phyloP scores from a whole-genome alignment of 2,329 filamentous ascomycete genomes.

The Colletotrichum endophyticum region DNA sequence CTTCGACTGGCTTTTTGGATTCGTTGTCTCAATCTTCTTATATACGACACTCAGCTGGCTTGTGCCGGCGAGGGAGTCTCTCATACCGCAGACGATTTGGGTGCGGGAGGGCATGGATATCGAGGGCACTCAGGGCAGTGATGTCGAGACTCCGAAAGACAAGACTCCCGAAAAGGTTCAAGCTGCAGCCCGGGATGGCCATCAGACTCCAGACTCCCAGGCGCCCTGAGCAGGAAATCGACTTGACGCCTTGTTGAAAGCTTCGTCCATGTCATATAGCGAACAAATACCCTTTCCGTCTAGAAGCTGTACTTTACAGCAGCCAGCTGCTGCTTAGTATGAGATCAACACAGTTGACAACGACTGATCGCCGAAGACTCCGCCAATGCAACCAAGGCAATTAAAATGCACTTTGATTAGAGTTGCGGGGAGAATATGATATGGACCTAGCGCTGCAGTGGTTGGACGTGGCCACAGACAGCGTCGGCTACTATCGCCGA shows the following conservation, averaged over 20 bases:
- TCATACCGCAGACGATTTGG: slow-evolving; percentile 14
- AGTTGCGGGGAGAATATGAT: neutral
- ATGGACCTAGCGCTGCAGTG: neutral
- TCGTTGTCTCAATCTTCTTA: slow-evolving; percentile 7
- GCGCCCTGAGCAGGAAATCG: neutral
- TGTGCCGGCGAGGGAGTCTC: slow-evolving; percentile 17
- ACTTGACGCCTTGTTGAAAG: neutral
- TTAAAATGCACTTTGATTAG: neutral
- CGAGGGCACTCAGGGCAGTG: neutral
- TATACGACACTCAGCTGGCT: slow-evolving; percentile 16
- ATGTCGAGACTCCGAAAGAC: slow-evolving; percentile 1
- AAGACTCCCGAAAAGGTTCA: slow-evolving; percentile 8
- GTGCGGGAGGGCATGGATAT: neutral
- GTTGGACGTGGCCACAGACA: neutral
- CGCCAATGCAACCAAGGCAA: neutral
- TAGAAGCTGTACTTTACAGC: neutral
- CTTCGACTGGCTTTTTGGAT: slow-evolving; percentile 23
- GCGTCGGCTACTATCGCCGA: neutral
- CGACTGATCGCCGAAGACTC: neutral
- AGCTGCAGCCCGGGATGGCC: neutral
- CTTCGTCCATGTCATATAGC: neutral
- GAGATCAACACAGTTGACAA: neutral
- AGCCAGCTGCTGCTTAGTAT: neutral
- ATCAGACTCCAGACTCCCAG: neutral
- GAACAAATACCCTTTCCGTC: neutral